Evolutionary conservation across 345 rosid genomes (phyloP), one percentile per base, ranked within the genome.

Genomic region (Nephelium lappaceum): DNA sequence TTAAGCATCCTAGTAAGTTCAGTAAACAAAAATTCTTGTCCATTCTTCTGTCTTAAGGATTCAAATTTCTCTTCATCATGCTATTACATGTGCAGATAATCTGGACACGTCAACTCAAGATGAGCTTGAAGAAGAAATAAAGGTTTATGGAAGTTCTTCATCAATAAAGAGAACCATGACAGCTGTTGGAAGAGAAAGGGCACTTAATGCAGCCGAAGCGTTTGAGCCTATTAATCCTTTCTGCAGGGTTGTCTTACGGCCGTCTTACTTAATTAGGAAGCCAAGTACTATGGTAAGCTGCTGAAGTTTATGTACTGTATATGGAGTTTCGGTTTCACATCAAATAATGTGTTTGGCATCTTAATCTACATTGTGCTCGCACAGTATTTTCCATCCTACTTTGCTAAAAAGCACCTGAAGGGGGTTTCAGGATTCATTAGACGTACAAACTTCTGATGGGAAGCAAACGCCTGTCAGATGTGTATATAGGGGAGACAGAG

Each of bases 1-100:
- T 53, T 53, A 53, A 65, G 55, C 83, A 73, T 82, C 87, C 93
- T 64, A 82, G 97, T 93, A 87, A 87, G 88, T 79, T 71, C 74
- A 60, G 67, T 73, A 67, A 60, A 45, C 18, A 63, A 7, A 7
- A 14, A 39, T 62, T 8, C 14, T 72, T 45, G n/a, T 57, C 38
- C 64, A 41, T 27, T 55, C 47, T 47, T 11, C 53, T 21, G 31
- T 53, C 14, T 24, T 49, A 74, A 51, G 72, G 58, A 24, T 65
- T 67, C 57, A 81, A 71, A 14, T n/a, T 55, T 72, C 71, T 81
- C 51, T 42, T 78, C 55, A 19, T 21, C 14, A 55, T 62, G 41
- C 24, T 64, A 41, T 74, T 79, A 74, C 71, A 49, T 4, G 60
- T 57, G 71, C 79, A 89, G 94, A 85, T 82, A 83, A 73, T 31